phyloP scores from a whole-genome alignment of 306 rosid species.

The Trifolium dubium region DNA sequence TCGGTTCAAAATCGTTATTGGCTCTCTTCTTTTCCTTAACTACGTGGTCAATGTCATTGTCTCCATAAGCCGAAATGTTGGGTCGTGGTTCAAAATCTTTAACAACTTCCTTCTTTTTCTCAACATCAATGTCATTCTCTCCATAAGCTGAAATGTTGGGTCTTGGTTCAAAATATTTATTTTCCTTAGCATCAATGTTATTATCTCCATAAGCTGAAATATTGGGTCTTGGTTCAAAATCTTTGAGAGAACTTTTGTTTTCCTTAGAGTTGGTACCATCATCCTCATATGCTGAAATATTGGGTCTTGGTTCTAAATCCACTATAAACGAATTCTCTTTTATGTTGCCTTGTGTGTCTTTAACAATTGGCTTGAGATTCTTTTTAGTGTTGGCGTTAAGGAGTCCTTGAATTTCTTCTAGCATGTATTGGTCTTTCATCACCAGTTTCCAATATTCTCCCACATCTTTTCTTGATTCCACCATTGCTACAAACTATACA shows the following conservation, averaged over 20 bases:
- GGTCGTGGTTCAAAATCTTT: background rate
- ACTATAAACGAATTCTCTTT: background rate
- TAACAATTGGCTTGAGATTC: background rate
- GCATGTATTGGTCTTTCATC: conserved; percentile 33
- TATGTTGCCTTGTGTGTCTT: background rate
- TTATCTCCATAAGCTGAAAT: too few species aligned
- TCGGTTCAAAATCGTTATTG: conserved; percentile 28
- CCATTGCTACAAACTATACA: conserved; percentile 2
- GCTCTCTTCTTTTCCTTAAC: background rate
- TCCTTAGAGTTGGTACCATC: background rate
- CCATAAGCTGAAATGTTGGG: background rate
- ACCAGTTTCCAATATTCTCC: conserved; percentile 38
- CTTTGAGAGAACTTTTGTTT: background rate
- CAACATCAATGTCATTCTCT: background rate
- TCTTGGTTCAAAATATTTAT: background rate
- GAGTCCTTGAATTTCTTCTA: conserved; percentile 18
- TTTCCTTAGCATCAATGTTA: background rate
- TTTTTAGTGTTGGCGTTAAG: background rate
- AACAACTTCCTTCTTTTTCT: background rate
- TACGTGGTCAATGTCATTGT: too few species aligned
- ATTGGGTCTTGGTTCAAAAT: background rate
- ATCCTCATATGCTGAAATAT: background rate
- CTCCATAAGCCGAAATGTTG: background rate
- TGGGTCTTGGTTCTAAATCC: conserved; percentile 8
- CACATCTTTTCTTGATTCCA: conserved; percentile 35